Conservation (phyloP, 495 filamentous ascomycete species). For the Penicillium paxilli region DNA sequence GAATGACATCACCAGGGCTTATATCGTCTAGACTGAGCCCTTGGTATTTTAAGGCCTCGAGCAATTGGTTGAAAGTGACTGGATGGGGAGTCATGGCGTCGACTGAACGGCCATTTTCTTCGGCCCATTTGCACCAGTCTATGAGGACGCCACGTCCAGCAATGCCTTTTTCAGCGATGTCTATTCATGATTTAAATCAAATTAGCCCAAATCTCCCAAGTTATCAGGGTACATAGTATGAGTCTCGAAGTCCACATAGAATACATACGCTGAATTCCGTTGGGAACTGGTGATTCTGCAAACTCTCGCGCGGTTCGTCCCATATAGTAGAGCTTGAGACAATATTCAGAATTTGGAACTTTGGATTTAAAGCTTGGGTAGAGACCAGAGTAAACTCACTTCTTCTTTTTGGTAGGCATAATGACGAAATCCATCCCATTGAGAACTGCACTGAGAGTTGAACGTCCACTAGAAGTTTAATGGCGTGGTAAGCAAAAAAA, state of each 20-base stretch:
- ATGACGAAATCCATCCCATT: slow-evolving; percentile 54
- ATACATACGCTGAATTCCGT: slow-evolving; percentile 35
- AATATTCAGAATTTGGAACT: neutral
- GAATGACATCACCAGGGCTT: slow-evolving; percentile 45
- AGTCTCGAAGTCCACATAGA: too few species aligned
- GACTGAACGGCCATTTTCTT: slow-evolving; percentile 18
- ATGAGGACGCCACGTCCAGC: slow-evolving; percentile 50
- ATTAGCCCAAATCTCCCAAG: too few species aligned
- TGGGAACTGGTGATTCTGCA: slow-evolving; percentile 26
- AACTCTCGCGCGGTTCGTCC: slow-evolving; percentile 54
- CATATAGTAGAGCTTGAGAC: slow-evolving; percentile 50
- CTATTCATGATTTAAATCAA: too few species aligned
- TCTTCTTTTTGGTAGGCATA: slow-evolving; percentile 36
- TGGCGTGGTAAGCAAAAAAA: neutral
- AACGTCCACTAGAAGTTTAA: slow-evolving; percentile 4
- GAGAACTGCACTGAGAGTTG: slow-evolving; percentile 43
- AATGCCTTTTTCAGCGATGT: slow-evolving; percentile 34
- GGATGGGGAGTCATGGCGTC: slow-evolving; percentile 25
- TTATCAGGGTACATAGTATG: too few species aligned
- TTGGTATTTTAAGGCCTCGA: slow-evolving; percentile 22
- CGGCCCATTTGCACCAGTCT: slow-evolving; percentile 47
- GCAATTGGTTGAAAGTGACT: slow-evolving; percentile 34
- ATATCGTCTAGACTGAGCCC: slow-evolving; percentile 23
- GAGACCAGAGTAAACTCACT: neutral
- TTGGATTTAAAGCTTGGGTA: too few species aligned